A percentile compares a stretch with the other conserved stretches of the same genome.
These are phyloP conservation scores for Monocercomonoides exilis DNA, from an alignment of 78 protist species.

Conservation along the genomic window DNA sequence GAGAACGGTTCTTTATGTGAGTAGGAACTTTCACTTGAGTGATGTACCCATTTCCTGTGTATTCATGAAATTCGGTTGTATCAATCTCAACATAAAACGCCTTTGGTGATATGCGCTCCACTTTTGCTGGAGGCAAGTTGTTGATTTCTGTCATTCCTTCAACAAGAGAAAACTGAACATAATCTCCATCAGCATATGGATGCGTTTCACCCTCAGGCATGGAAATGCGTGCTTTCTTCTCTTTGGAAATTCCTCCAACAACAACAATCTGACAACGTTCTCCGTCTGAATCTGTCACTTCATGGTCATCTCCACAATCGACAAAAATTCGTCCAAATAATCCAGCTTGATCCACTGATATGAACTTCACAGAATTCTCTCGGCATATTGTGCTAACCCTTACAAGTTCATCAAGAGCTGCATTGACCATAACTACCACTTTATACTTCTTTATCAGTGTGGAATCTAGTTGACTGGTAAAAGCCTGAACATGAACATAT, in stretches of 20 bases:
- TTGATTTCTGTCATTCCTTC: constrained; percentile 79
- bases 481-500: constrained; percentile 50
- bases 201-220: constrained; percentile 62
- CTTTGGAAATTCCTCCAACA: constrained; percentile 52
- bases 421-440: constrained; percentile 40
- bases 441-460: constrained; percentile 13
- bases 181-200: constrained; percentile 68
- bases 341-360: constrained; percentile 53
- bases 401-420: constrained; percentile 29
- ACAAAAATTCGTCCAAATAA: constrained; percentile 61
- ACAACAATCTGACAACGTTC: constrained; percentile 53
- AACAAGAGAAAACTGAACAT: constrained; percentile 69
- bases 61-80: constrained; percentile 34
- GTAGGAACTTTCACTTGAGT: constrained; percentile 86
- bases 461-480: constrained; percentile 40
- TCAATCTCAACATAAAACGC: constrained; percentile 63
- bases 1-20: too few relatives aligned
- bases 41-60: constrained; percentile 69
- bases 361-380: constrained; percentile 28
- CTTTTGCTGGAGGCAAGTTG: constrained; percentile 13
- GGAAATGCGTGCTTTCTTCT: constrained; percentile 52
- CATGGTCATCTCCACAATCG: constrained; percentile 74
- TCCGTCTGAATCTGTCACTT: constrained; percentile 69
- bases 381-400: constrained; percentile 52
- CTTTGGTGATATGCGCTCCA: constrained; percentile 45